Conservation (phyloP, 495 filamentous ascomycete species). For the Annulohypoxylon nitens region DNA sequence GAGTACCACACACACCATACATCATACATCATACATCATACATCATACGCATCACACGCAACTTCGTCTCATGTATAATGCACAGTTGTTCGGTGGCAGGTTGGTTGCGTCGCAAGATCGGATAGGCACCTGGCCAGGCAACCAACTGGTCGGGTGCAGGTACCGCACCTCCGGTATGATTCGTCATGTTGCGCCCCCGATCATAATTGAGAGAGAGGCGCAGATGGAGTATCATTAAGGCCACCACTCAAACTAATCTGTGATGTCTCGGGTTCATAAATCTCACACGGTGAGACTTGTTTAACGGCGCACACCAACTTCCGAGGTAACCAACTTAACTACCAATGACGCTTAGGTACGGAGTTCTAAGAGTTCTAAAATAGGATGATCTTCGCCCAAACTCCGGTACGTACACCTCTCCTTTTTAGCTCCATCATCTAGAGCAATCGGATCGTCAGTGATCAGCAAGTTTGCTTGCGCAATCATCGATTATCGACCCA, state of each 20-base stretch:
- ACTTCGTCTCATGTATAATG: constrained; percentile 14
- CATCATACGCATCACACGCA: not conserved
- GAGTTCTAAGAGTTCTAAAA: constrained; percentile 1
- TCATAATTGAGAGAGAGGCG: no score
- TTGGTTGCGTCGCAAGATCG: constrained; percentile 4
- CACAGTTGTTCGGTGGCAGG: not conserved
- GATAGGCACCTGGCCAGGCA: constrained; percentile 8
- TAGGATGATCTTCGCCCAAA: not conserved
- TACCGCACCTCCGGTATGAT: not conserved
- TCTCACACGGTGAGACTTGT: constrained; percentile 20
- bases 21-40: no score
- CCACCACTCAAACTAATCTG: not conserved
- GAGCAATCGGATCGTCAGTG: constrained; percentile 30
- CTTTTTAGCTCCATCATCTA: constrained; percentile 21
- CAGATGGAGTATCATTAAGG: no score
- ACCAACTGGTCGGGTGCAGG: constrained; percentile 1
- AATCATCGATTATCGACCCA: constrained; percentile 25
- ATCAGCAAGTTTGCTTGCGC: constrained; percentile 30
- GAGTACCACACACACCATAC: no score
- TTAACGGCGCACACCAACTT: constrained; percentile 9
- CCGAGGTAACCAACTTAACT: constrained; percentile 2
- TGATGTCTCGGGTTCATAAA: not conserved
- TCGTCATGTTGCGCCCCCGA: constrained; percentile 7
- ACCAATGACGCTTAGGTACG: constrained; percentile 3
- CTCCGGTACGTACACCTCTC: constrained; percentile 3